phyloP scores from a whole-genome alignment of 2,329 filamentous ascomycete species.

The Cryoendolithus antarcticus region DNA sequence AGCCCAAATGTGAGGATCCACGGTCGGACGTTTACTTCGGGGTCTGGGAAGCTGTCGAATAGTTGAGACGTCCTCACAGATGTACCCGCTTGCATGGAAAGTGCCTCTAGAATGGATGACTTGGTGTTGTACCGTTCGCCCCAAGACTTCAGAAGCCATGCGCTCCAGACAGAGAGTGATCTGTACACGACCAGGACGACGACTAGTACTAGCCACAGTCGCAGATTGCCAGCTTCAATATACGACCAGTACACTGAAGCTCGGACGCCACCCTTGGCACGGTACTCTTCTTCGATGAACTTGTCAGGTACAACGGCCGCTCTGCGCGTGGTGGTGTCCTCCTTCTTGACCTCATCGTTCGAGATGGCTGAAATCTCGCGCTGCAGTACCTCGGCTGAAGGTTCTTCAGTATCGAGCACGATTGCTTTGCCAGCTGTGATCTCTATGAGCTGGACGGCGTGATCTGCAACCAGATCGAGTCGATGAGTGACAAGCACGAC shows the following conservation, averaged over 20 bases:
- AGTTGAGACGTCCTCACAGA: constrained; percentile 12
- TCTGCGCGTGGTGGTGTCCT: constrained; percentile 22
- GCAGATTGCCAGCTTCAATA: constrained; percentile 64
- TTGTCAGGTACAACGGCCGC: constrained; percentile 52
- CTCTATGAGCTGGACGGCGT: constrained; percentile 63
- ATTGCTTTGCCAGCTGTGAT: constrained; percentile 48
- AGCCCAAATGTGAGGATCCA: constrained; percentile 63
- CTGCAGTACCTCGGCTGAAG: constrained; percentile 7
- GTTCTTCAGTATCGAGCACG: constrained; percentile 14
- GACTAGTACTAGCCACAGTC: constrained; percentile 59
- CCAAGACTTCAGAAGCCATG: constrained; percentile 80
- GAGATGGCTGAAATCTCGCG: constrained; percentile 9
- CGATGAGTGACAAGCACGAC: constrained; percentile 53
- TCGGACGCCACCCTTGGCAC: constrained; percentile 64
- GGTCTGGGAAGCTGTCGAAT: constrained; percentile 50
- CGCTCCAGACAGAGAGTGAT: constrained; percentile 51
- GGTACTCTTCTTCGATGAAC: constrained; percentile 67
- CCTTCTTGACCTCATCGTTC: constrained; percentile 22
- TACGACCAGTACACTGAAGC: constrained; percentile 72
- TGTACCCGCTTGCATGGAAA: not conserved
- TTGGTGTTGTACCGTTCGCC: constrained; percentile 55
- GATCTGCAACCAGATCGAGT: constrained; percentile 56
- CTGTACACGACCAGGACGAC: constrained; percentile 52
- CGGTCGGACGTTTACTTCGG: constrained; percentile 52
- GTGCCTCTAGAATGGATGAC: not conserved